phyloP scores from a whole-genome alignment of 345 rosid genomes.

The Trapa bicornis region DNA sequence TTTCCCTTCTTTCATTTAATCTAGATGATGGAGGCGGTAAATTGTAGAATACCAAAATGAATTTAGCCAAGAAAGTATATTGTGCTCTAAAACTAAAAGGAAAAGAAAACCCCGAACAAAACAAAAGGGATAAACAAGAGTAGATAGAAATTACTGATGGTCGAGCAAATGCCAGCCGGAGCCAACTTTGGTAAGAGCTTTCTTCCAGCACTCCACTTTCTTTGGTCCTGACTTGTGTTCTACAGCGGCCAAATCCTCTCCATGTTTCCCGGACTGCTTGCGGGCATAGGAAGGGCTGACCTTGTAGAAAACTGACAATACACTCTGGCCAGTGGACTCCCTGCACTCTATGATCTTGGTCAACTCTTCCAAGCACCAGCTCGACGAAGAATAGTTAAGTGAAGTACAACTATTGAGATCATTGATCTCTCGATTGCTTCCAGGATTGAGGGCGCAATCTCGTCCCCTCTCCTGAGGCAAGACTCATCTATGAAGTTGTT shows the following conservation, averaged over 20 bases:
- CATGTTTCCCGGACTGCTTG: constrained; percentile 1
- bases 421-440: constrained; percentile 12
- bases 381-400: constrained; percentile 10
- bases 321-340: not conserved
- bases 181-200: constrained; percentile 2
- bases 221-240: not conserved
- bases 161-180: constrained; percentile 9
- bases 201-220: constrained; percentile 10
- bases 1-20: too few relatives aligned
- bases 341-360: constrained; percentile 7
- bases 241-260: not conserved
- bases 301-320: constrained; percentile 16
- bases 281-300: constrained; percentile 13
- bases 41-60: too few relatives aligned
- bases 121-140: not conserved
- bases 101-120: too few relatives aligned
- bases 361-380: constrained; percentile 22
- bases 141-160: constrained; percentile 1
- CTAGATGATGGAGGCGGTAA: too few relatives aligned
- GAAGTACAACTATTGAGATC: constrained; percentile 12
- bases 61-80: too few relatives aligned
- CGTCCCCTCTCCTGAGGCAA: constrained; percentile 5
- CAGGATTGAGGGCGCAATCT: constrained; percentile 1
- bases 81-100: too few relatives aligned
- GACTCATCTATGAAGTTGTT: constrained; percentile 9